Evolutionary conservation across 257 asterid species (phyloP).

Genomic region (Fraxinus americana): DNA sequence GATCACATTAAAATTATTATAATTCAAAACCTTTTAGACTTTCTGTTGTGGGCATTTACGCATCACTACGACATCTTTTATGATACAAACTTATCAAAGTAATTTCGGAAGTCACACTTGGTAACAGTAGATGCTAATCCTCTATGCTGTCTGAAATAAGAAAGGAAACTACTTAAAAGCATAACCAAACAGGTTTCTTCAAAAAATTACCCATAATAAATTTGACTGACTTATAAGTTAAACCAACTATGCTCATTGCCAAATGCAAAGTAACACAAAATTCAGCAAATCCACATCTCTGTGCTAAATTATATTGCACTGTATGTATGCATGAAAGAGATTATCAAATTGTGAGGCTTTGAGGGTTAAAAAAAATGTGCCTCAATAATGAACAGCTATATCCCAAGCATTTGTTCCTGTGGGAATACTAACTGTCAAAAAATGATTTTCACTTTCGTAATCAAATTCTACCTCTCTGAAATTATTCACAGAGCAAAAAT

Average conservation of each 20-base stretch:
- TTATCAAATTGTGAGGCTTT: conserved; percentile 6
- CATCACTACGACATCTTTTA: too few species aligned
- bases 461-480: conserved; percentile 30
- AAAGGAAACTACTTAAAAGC: neutral
- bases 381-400: conserved; percentile 41
- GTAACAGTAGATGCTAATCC: neutral
- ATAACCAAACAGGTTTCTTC: neutral
- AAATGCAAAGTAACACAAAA: neutral
- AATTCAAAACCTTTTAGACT: too few species aligned
- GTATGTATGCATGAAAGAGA: neutral
- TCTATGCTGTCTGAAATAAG: neutral
- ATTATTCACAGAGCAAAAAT: conserved; percentile 40
- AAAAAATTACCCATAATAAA: neutral
- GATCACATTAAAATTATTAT: too few species aligned
- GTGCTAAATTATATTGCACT: neutral
- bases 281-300: neutral
- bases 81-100: too few species aligned
- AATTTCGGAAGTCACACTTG: too few species aligned
- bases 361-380: neutral
- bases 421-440: conserved; percentile 44
- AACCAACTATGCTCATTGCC: neutral
- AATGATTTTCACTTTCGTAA: conserved; percentile 33
- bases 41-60: too few species aligned
- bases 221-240: neutral
- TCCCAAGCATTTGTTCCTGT: conserved; percentile 51